phyloP scores from a whole-genome alignment of 1,284 basidiomycete genomes.

The Melampsora americana region DNA sequence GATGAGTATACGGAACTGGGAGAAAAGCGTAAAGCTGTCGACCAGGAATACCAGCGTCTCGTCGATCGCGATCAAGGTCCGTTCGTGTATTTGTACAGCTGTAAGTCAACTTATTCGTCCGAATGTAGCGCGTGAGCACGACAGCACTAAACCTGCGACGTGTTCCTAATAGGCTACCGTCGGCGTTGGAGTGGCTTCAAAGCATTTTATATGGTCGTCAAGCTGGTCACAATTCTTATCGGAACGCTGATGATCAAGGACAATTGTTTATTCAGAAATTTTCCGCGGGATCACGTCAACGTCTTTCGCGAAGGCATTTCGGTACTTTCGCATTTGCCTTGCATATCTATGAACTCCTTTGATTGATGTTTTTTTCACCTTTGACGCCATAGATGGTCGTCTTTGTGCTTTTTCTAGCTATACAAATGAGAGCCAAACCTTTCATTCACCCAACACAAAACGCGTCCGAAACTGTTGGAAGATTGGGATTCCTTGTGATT shows the following conservation, averaged over 20 bases:
- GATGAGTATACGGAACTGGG: slow-evolving; percentile 71
- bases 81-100: slow-evolving; percentile 1
- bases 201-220: background rate
- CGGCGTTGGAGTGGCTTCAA: background rate
- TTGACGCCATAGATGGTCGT: slow-evolving; percentile 2
- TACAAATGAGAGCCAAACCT: background rate
- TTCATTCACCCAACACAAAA: slow-evolving; percentile 3
- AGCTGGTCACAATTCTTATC: slow-evolving; percentile 14
- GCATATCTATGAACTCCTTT: background rate
- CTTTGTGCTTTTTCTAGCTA: background rate
- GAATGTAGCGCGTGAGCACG: background rate
- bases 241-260: slow-evolving; percentile 20
- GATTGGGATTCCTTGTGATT: background rate
- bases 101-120: background rate
- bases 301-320: slow-evolving; percentile 8
- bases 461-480: background rate
- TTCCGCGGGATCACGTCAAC: slow-evolving; percentile 2
- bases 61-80: background rate
- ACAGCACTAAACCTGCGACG: no score
- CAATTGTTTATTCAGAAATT: slow-evolving; percentile 29
- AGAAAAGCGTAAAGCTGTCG: slow-evolving; percentile 57
- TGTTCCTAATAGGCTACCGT: slow-evolving; percentile 8
- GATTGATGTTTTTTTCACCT: background rate
- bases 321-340: slow-evolving; percentile 12
- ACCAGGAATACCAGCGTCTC: background rate